Evolutionary conservation across 768 basidiomycete species (phyloP), one percentile per base, ranked within the genome.

Genomic region (Suillus brevipes): DNA sequence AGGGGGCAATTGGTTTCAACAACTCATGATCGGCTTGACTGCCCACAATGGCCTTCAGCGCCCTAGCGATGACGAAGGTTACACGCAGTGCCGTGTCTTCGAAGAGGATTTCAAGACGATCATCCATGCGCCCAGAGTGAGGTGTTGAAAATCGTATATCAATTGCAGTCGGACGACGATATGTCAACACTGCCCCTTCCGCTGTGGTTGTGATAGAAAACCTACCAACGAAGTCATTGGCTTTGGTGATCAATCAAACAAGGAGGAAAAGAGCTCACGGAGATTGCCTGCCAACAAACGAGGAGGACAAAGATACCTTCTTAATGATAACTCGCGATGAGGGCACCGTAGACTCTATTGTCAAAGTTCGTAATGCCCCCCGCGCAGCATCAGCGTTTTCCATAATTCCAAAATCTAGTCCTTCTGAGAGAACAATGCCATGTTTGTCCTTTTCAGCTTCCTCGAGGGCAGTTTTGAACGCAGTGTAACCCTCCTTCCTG

Each of bases 381-480:
- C 37, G 56, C 9, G 63, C 50, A 1, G 78, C 80, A n/a, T 69
- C 72, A 0, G 64, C 64, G 4, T 74, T 70, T n/a, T 84, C 81
- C 6, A 89, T 70, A 43, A 88, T 75, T 4, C 80, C 86, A 60
- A 89, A 84, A 68, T 89, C 81, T 14, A 84, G 71, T 7, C 76
- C 72, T 2, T 81, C 81, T 6, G 77, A 73, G 4, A 89, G 72
- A 0, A 71, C 68, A 10, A 88, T 73, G 1, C 84, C 85, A 55
- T 87, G 77, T 61, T 85, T 86, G 66, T 88, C 86, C 49, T 79
- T 80, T 60, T 86, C 83, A 0, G 86, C 83, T 49, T 84, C 84
- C 13, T 85, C 83, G 16, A 86, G 62, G 0, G 79, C 83, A 2
- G 78, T 73, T 49, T 78, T 76, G 65, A 82, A 83, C 6, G 75